Percentiles rank a stretch among this genome's conserved stretches.
These are phyloP conservation scores for Cotoneaster glaucophyllus DNA, from an alignment of 306 rosid genomes.

Conservation along the genomic window DNA sequence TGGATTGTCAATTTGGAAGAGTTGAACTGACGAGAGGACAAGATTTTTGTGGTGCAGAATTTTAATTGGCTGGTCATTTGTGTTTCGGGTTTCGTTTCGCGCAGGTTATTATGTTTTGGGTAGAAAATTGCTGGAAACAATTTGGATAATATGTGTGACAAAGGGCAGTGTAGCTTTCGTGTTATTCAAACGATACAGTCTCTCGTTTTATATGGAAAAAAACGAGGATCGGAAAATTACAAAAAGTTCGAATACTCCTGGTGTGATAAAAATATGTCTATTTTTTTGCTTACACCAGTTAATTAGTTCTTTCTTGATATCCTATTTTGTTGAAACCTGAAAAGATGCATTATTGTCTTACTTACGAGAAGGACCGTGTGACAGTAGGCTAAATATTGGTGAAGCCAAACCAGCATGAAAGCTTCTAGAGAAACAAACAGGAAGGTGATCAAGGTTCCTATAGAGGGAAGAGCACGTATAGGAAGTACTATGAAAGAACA, in stretches of 20 bases:
- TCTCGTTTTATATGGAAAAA: background rate
- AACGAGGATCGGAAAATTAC: background rate
- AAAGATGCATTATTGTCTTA: background rate
- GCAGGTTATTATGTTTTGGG: background rate
- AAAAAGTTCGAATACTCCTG: background rate
- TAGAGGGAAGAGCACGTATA: slow-evolving; percentile 21
- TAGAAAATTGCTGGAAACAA: background rate
- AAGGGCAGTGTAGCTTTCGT: background rate
- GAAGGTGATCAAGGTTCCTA: slow-evolving; percentile 33
- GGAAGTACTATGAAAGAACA: slow-evolving; percentile 25
- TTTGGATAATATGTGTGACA: background rate
- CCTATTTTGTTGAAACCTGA: background rate
- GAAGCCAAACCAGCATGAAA: slow-evolving; percentile 39
- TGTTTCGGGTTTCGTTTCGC: background rate
- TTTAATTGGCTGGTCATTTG: background rate
- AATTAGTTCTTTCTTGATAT: background rate
- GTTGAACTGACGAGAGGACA: background rate
- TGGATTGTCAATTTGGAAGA: background rate
- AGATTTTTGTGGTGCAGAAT: background rate
- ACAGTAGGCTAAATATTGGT: slow-evolving; percentile 17
- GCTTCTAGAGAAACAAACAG: slow-evolving; percentile 12
- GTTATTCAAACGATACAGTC: background rate
- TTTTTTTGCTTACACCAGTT: background rate
- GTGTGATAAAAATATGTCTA: background rate
- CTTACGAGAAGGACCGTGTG: slow-evolving; percentile 4